Conservation (phyloP, 2,329 filamentous ascomycete genomes). For the Colletotrichum caudatum region DNA sequence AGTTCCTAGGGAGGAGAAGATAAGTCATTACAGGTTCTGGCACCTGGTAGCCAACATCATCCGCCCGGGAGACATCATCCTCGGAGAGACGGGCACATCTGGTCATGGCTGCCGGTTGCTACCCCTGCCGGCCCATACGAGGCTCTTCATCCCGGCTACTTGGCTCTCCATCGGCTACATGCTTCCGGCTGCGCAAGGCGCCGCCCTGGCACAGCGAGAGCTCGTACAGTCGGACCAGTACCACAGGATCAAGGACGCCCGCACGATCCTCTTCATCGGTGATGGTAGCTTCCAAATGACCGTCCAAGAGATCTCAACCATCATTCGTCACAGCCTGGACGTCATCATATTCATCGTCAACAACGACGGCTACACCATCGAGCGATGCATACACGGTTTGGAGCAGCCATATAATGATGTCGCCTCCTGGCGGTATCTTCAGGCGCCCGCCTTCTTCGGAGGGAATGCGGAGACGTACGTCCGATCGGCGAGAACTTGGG, state of each 20-base stretch:
- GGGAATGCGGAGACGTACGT: slow-evolving; percentile 50
- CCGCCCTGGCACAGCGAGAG: slow-evolving; percentile 66
- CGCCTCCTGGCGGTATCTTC: slow-evolving; percentile 63
- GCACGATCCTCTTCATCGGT: slow-evolving; percentile 69
- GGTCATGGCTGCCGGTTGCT: slow-evolving; percentile 65
- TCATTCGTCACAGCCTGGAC: slow-evolving; percentile 66
- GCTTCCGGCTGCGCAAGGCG: slow-evolving; percentile 67
- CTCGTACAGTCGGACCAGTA: slow-evolving; percentile 47
- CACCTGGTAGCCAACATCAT: slow-evolving; percentile 48
- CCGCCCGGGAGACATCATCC: slow-evolving; percentile 64
- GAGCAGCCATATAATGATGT: slow-evolving; percentile 67
- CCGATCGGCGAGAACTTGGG: slow-evolving; percentile 55
- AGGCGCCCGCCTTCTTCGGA: slow-evolving; percentile 62
- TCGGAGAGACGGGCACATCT: slow-evolving; percentile 70
- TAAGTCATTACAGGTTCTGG: slow-evolving; percentile 64
- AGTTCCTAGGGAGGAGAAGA: slow-evolving; percentile 47
- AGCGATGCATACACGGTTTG: slow-evolving; percentile 67
- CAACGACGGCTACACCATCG: slow-evolving; percentile 71
- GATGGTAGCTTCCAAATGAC: slow-evolving; percentile 76
- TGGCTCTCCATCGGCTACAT: slow-evolving; percentile 73
- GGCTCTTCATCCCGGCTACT: slow-evolving; percentile 63
- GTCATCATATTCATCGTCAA: slow-evolving; percentile 66
- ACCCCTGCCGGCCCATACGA: slow-evolving; percentile 60
- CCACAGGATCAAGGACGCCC: slow-evolving; percentile 54
- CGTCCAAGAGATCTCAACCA: slow-evolving; percentile 73